Evolutionary conservation across 176 grass and related monocot genomes (phyloP), one percentile per base, ranked within the genome.

Genomic region (Dendrocalamus sinicus): DNA sequence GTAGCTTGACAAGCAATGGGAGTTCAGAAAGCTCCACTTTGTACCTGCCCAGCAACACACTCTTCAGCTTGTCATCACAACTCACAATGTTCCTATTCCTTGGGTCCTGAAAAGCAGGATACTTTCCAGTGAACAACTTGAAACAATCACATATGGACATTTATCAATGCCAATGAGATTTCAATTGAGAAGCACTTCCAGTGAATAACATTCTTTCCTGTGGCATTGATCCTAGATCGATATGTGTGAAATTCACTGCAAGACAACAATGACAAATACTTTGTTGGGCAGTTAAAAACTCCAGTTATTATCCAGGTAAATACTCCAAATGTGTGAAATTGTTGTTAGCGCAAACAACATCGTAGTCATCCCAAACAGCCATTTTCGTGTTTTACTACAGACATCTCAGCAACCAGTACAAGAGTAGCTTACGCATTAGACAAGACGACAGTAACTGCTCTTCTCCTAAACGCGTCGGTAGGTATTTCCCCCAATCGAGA

Each of bases 31-130:
- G 95, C 45, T 95, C 88, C 69, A 98, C 91, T 81, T 92, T 91
- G 35, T 91, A 83, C 70, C 88, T 95, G 0, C 91, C 96, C 54
- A 91, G 74, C 24, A 95, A 67, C 85, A 98, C 86, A 79, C 65
- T 88, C 86, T 95, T 98, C 91, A 98, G 92, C 80, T 95, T 98
- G 22, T 95, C 81, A 75, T 95, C 96, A 43, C 93, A 98, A 59
- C 94, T 98, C 16, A 98, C 91, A 75, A 95, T 81, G 58, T 92
- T 98, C 82, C 67, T 92, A 73, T 92, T 98, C 37, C 77, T 88
- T 13, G 87, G 84, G 78, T 98, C 93, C 96, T 98, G 81, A 76
- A 95, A 83, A 91, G 46, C 73, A 78, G 19, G 35, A 77, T 86
- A 66, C 16, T 78, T 40, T 81, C 28, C 28, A 30, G 28, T 30